Conservation (phyloP, 2,329 filamentous ascomycete species). For the Trichoderma sp. region DNA sequence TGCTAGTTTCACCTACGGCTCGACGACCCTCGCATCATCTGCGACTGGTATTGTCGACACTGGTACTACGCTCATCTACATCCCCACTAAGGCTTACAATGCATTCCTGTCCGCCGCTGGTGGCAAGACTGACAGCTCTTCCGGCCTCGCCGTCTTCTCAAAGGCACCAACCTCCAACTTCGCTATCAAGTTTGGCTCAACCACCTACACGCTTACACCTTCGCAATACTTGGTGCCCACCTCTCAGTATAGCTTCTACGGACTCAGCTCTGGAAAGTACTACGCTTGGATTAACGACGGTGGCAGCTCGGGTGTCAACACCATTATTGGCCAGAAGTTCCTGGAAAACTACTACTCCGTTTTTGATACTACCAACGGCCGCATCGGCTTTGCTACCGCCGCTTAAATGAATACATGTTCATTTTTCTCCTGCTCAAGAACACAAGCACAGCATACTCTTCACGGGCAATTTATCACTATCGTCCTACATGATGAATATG, state of each 20-base stretch:
- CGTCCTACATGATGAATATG: not conserved
- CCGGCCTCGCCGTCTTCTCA: constrained; percentile 27
- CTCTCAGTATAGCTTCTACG: not conserved
- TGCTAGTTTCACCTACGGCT: constrained; percentile 29
- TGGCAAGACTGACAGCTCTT: constrained; percentile 29
- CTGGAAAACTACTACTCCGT: not conserved
- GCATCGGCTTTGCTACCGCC: not conserved
- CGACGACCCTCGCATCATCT: constrained; percentile 24
- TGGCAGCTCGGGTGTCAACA: not conserved
- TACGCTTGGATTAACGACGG: not conserved
- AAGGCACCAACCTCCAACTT: not conserved
- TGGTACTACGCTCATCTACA: constrained; percentile 33
- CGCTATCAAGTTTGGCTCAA: not conserved
- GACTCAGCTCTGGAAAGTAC: not conserved
- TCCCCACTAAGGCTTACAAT: constrained; percentile 31
- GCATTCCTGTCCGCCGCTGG: constrained; percentile 32
- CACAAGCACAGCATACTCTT: not conserved
- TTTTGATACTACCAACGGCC: not conserved
- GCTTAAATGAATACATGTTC: not conserved
- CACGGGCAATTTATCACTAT: not conserved
- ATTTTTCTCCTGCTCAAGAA: not conserved
- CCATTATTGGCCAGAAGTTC: not conserved
- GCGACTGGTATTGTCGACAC: constrained; percentile 31
- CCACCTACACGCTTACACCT: not conserved
- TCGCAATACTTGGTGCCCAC: not conserved